Evolutionary conservation across 148 eudicot species (phyloP), one percentile per base, ranked within the genome.

Genomic region (Spergularia bocconei): DNA sequence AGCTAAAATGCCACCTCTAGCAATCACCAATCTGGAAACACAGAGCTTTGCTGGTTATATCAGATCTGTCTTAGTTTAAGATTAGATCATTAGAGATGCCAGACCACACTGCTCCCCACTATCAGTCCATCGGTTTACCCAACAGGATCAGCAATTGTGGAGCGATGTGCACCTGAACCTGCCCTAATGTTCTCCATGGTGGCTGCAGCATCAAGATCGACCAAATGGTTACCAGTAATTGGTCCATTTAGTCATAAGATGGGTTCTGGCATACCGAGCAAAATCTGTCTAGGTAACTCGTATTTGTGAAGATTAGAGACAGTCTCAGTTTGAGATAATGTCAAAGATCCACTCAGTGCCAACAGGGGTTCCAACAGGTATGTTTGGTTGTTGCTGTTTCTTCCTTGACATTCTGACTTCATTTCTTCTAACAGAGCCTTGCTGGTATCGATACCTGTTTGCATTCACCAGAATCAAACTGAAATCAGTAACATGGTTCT

Each of bases 381-480:
- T n/a, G 78, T 48, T 82, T 85, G 82, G 16, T 53, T 77, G 47
- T 20, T 63, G 53, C 82, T 81, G 0, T 33, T 76, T 62, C 75
- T 71, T 62, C 77, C 81, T 63, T 74, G 84, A 55, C 79, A 79
- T 17, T 82, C 83, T n/a, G 69, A 71, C 71, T 78, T 86, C 88
- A 93, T 78, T 74, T 89, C 89, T 71, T 89, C 91, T 33, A 93
- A 72, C 77, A 93, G 62, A 52, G 89, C 84, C 71, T 78, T 84
- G 15, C 85, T 80, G 1, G 91, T 89, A 78, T 93, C 96, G 39
- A 91, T 89, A 47, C 98, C 97, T 88, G 89, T 77, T 63, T 69
- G 63, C 47, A 29, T 61, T 76, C 77, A 64, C 62, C 71, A 70
- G 7, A 25, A 67, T 38, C 68, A 48, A 10, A 66, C 53, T 20